Evolutionary conservation across 2,329 filamentous ascomycete genomes (phyloP).

Genomic region (Zymoseptoria tritici): DNA sequence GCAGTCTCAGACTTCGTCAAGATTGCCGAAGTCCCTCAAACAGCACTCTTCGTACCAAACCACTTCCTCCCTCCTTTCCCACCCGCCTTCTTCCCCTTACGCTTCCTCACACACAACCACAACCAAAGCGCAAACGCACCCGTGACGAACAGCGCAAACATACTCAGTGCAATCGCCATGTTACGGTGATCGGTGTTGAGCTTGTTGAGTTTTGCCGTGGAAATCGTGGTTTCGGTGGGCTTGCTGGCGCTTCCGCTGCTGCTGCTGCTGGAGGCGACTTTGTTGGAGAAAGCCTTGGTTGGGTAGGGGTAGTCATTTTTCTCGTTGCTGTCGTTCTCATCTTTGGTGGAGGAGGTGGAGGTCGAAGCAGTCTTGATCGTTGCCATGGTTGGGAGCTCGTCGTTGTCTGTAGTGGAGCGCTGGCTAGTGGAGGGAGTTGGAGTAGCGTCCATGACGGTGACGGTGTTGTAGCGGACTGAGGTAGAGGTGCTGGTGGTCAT

Average conservation of each 20-base stretch:
- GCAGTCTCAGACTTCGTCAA: neutral
- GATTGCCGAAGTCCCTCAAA: neutral
- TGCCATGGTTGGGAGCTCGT: neutral
- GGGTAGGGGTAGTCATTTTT: neutral
- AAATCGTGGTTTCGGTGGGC: neutral
- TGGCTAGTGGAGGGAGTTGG: neutral
- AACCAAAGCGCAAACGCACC: neutral
- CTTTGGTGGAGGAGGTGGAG: neutral
- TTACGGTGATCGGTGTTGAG: neutral
- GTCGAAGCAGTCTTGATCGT: neutral
- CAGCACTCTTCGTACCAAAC: neutral
- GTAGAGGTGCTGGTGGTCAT: neutral
- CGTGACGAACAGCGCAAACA: neutral
- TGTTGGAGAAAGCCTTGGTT: neutral
- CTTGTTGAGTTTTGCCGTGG: neutral
- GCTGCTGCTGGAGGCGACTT: neutral
- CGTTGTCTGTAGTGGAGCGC: neutral
- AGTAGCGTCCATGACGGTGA: neutral
- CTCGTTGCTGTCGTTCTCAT: neutral
- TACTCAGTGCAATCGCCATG: neutral
- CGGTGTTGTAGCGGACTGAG: neutral
- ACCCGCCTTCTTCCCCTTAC: neutral
- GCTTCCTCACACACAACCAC: neutral
- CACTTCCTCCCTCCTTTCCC: neutral
- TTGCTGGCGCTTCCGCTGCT: neutral